Evolutionary conservation across 75 land plant genomes (phyloP).

Genomic region (Chamaecyparis obtusa): DNA sequence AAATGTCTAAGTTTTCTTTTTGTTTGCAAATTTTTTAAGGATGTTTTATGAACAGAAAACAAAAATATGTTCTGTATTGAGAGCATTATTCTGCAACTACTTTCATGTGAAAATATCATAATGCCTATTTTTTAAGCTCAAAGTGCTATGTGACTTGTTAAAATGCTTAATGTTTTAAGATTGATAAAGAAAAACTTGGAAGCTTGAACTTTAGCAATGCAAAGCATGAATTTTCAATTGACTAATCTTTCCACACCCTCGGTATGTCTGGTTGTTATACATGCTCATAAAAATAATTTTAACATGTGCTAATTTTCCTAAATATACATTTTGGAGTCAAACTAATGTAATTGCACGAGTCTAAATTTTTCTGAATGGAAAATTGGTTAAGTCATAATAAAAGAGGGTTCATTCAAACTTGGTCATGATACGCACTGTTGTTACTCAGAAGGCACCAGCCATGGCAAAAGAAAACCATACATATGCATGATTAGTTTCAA

Average conservation of each 20-base stretch:
- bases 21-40: neutral
- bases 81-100: neutral
- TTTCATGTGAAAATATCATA: neutral
- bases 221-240: neutral
- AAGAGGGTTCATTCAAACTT: neutral
- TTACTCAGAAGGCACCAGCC: neutral
- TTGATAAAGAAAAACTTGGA: neutral
- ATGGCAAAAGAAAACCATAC: neutral
- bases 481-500: neutral
- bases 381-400: neutral
- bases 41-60: neutral
- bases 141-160: neutral
- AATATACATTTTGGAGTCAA: neutral
- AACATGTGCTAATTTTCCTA: neutral
- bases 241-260: neutral
- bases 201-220: neutral
- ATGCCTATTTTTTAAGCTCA: neutral
- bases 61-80: neutral
- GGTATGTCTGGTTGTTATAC: neutral
- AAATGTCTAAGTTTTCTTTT: neutral
- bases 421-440: neutral
- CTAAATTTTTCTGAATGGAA: neutral
- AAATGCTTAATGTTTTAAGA: neutral
- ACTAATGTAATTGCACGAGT: neutral
- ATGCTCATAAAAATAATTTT: neutral